Conservation (phyloP, 176 grass and related monocot species). For the Puccinellia tenuiflora region DNA sequence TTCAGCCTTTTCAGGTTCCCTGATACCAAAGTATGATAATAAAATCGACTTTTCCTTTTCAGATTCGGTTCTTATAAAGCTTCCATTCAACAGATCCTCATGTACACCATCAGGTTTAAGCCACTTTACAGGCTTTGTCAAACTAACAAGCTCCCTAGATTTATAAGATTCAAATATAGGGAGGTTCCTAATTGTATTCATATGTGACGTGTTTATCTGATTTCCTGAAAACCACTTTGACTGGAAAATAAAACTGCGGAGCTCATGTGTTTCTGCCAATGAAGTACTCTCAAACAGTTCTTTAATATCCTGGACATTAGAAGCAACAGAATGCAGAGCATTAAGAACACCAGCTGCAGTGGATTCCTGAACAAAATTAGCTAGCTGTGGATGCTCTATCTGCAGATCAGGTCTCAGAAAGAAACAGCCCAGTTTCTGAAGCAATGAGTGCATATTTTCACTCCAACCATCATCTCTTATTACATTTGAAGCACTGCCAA, state of each 20-base stretch:
- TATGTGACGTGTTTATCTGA: constrained; percentile 54
- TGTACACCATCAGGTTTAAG: constrained; percentile 88
- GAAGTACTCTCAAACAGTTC: constrained; percentile 51
- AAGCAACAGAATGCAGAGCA: constrained; percentile 64
- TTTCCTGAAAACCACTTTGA: constrained; percentile 95
- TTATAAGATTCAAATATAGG: constrained; percentile 98
- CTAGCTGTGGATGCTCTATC: constrained; percentile 82
- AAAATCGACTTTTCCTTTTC: constrained; percentile 87
- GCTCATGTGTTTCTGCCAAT: constrained; percentile 79
- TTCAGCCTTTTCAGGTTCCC: constrained; percentile 64
- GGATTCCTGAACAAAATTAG: constrained; percentile 69
- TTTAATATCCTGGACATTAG: constrained; percentile 49
- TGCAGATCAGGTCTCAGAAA: constrained; percentile 71
- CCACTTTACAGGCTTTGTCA: constrained; percentile 78
- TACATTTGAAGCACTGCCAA: constrained; percentile 80
- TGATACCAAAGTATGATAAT: constrained; percentile 63
- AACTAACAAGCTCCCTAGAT: constrained; percentile 67
- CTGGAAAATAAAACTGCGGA: constrained; percentile 86
- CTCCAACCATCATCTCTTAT: constrained; percentile 93
- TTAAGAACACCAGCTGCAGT: constrained; percentile 86
- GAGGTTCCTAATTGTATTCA: constrained; percentile 65
- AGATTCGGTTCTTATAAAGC: constrained; percentile 81
- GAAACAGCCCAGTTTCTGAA: constrained; percentile 82
- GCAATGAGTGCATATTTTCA: constrained; percentile 87
- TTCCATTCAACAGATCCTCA: constrained; percentile 78